Percentiles rank a stretch among this genome's conserved stretches.
Evolutionary conservation across 2,329 filamentous ascomycete genomes (phyloP).

Genomic region (Diaporthe citri): DNA sequence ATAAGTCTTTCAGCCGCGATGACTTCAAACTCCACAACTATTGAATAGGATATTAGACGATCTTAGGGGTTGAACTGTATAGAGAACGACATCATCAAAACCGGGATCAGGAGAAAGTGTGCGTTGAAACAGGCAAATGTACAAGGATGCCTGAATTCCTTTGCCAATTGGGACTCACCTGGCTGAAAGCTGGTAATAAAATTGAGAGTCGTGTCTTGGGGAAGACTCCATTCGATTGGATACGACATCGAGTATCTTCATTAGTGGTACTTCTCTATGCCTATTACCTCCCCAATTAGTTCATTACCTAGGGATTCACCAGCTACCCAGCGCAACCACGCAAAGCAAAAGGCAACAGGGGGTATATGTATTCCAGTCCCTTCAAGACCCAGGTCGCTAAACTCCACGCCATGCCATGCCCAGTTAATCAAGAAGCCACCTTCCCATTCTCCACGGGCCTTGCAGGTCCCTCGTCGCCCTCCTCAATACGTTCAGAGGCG

Average conservation of each 20-base stretch:
- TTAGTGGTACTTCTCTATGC: neutral
- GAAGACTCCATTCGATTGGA: neutral
- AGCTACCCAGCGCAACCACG: neutral
- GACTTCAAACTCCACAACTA: too few relatives aligned
- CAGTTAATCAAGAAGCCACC: neutral
- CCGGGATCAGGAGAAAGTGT: too few relatives aligned
- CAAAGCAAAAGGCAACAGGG: neutral
- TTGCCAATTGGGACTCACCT: too few relatives aligned
- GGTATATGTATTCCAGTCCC: conserved; percentile 29
- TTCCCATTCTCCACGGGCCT: conserved; percentile 1
- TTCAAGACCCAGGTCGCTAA: neutral
- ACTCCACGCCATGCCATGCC: conserved; percentile 9
- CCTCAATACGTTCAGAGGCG: conserved; percentile 18
- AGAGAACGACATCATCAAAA: too few relatives aligned
- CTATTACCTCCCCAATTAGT: neutral
- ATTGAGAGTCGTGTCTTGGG: neutral
- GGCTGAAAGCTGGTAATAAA: neutral
- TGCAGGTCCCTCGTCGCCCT: neutral
- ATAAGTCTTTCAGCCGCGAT: too few relatives aligned
- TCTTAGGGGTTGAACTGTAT: too few relatives aligned
- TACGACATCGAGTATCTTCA: neutral
- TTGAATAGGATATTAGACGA: too few relatives aligned
- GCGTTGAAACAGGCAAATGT: too few relatives aligned
- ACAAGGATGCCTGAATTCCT: too few relatives aligned
- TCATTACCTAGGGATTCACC: neutral